These are phyloP conservation scores for Nadsonia starkeyi-henricii DNA, from an alignment of 1,139 yeast genomes.

Conservation along the genomic window DNA sequence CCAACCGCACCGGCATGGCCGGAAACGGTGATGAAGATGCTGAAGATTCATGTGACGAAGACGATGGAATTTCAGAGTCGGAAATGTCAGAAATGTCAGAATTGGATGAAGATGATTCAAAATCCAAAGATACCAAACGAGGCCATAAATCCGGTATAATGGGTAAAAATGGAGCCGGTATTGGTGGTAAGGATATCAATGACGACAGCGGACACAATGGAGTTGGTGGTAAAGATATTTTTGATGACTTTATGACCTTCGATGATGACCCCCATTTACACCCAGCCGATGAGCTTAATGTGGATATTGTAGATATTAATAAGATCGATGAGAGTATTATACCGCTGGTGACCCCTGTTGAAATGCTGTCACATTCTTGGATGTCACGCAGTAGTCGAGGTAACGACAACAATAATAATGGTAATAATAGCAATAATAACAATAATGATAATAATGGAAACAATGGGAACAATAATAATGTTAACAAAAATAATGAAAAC, in stretches of 20 bases:
- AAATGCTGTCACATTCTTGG: not conserved
- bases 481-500: not conserved
- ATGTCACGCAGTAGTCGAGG: not conserved
- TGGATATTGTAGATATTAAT: not conserved
- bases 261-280: constrained; percentile 2
- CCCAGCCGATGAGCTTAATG: not conserved
- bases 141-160: not conserved
- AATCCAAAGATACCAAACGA: not conserved
- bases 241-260: constrained; percentile 4
- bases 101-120: not conserved
- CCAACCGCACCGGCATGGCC: no score
- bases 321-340: constrained; percentile 7
- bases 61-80: not conserved
- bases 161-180: not conserved
- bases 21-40: constrained; percentile 5
- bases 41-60: constrained; percentile 7
- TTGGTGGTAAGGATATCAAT: not conserved
- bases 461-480: not conserved
- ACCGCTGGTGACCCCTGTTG: not conserved
- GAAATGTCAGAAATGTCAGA: not conserved
- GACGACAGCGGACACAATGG: no score
- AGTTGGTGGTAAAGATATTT: not conserved
- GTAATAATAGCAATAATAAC: constrained; percentile 1
- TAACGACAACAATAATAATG: not conserved
- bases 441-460: constrained; percentile 2